Conservation (phyloP, 139 green algal genomes). For the Picochlorum sp. region DNA sequence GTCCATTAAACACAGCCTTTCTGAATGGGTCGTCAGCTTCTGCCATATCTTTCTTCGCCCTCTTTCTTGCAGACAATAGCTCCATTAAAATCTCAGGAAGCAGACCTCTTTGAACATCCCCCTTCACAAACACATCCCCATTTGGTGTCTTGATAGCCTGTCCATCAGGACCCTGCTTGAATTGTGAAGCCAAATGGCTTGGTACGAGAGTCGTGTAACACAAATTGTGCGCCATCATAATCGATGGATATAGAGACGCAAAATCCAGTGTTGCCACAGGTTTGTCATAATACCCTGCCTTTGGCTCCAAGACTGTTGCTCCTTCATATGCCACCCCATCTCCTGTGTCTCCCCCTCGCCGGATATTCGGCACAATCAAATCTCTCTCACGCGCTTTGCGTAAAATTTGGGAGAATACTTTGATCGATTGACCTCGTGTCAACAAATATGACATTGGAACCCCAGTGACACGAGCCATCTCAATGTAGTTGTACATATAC, state of each 20-base stretch:
- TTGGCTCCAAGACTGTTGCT: constrained; percentile 93
- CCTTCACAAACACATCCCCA: constrained; percentile 84
- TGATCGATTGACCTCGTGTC: constrained; percentile 79
- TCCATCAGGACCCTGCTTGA: neutral
- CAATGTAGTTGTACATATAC: constrained; percentile 99
- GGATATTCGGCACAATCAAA: constrained; percentile 83
- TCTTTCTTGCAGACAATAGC: constrained; percentile 86
- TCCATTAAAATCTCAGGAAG: constrained; percentile 97
- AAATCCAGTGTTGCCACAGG: constrained; percentile 97
- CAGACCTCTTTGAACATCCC: constrained; percentile 55
- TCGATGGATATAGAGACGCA: constrained; percentile 95
- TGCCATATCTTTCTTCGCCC: constrained; percentile 83
- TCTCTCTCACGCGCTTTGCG: constrained; percentile 67
- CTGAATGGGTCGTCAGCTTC: constrained; percentile 82
- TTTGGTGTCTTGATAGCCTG: constrained; percentile 48
- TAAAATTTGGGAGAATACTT: constrained; percentile 91
- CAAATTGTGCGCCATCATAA: constrained; percentile 99
- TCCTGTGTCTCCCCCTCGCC: constrained; percentile 25
- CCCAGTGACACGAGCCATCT: constrained; percentile 97
- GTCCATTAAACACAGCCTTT: constrained; percentile 87
- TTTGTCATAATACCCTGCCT: constrained; percentile 82
- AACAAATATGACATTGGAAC: constrained; percentile 92
- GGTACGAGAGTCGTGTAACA: constrained; percentile 95
- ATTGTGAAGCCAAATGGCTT: constrained; percentile 22
- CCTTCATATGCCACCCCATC: constrained; percentile 83